Evolutionary conservation across 306 rosid genomes (phyloP).

Genomic region (Abrus precatorius): DNA sequence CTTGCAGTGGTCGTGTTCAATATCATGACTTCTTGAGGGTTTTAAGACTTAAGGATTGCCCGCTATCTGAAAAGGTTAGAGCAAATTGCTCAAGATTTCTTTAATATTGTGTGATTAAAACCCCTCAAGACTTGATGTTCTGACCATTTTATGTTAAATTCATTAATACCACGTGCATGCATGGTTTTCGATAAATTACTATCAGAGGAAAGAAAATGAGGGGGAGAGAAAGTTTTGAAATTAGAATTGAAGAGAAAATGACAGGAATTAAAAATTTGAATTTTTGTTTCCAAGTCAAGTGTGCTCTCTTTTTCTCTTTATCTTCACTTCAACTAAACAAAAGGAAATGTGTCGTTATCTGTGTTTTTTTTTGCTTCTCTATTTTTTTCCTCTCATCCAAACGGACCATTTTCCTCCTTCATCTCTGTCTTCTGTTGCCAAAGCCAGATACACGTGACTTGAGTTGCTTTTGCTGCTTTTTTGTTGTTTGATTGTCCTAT

Average conservation of each 20-base stretch:
- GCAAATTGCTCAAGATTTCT: constrained; percentile 27
- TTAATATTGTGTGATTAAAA: constrained; percentile 26
- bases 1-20: constrained; percentile 80
- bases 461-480: constrained; percentile 8
- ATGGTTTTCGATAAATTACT: not conserved
- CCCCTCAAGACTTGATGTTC: constrained; percentile 1
- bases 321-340: too few species aligned
- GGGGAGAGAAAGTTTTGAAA: too few species aligned
- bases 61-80: constrained; percentile 79
- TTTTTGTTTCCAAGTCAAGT: too few species aligned
- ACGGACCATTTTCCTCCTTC: not conserved
- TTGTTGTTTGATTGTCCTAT: constrained; percentile 14
- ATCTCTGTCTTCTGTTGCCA: constrained; percentile 10
- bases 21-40: constrained; percentile 77
- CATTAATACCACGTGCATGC: not conserved
- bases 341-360: too few species aligned
- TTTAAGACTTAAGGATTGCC: constrained; percentile 74
- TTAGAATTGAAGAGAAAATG: too few species aligned
- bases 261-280: too few species aligned
- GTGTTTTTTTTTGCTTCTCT: too few species aligned
- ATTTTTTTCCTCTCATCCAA: too few species aligned
- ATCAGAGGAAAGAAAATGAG: not conserved
- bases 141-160: constrained; percentile 32
- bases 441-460: constrained; percentile 14
- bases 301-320: too few species aligned